Base-by-base conservation (phyloP, 345 rosid species). In the Limnanthes douglasii region DNA sequence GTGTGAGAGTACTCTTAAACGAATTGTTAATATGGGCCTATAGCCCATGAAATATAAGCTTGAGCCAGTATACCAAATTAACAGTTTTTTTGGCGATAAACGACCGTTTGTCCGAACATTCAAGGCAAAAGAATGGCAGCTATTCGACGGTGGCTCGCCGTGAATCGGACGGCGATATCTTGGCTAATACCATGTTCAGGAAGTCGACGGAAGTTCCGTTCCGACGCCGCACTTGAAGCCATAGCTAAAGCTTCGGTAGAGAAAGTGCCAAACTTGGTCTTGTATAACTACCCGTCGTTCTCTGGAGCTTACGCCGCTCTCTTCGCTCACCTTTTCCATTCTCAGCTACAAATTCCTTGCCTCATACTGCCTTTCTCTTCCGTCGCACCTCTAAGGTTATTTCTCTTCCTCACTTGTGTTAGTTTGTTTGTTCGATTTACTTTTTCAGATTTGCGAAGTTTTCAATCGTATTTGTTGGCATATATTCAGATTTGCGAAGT, bases 301-400 rank as follows among this genome's bases (percentile, higher is more conserved):
- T 71, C 97, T 3, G 97, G 97, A 18, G 86, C 86, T 1, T 69
- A 65, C 56, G 73, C 83, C 7, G 88, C 95, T 59, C 61, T 82
- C 60, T 75, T 78, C 46, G 83, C 93, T 49, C 73, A 51, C 34
- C 75, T 73, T 59, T 79, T 69, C 62, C 95, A 78, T 63, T 64
- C 78, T 26, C 90, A 58, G 21, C 56, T 68, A 58, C 51, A 34
- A 56, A 34, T 68, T 39, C 83, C 81, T 21, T 73, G 57, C 72
- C 83, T 88, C 41, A 13, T 75, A 18, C 51, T 78, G 52, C 95
- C 97, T 26, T 83, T 71, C 60, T 88, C 95, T 34, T 69, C 79
- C 39, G 60, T 73, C 34, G 70, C 59, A 17, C 85, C 97, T 21
- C 41, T 78, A 54, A 62, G 78, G 55, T 48, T 4, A 21, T 18